These are phyloP conservation scores for Aspergillus biplanus DNA, from an alignment of 495 filamentous ascomycete species.

Conservation along the genomic window DNA sequence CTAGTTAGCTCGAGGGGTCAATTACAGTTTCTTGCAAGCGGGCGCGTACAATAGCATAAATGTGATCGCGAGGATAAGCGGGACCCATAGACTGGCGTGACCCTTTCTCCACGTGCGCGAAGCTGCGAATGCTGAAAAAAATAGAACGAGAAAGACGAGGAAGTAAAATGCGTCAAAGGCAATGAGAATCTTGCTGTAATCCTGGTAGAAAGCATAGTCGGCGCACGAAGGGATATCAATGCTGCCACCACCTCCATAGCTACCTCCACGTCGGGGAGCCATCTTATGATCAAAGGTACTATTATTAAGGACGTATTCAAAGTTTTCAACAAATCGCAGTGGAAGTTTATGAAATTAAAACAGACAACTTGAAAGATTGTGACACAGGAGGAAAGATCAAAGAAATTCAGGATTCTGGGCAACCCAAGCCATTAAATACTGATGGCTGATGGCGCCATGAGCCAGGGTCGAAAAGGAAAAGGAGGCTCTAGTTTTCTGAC, in stretches of 20 bases:
- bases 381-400: too few species aligned
- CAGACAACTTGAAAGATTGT: neutral
- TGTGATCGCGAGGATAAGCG: neutral
- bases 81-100: neutral
- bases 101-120: neutral
- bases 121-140: neutral
- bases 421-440: too few species aligned
- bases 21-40: neutral
- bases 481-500: too few species aligned
- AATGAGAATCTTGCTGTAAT: neutral
- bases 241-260: neutral
- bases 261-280: neutral
- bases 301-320: neutral
- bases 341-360: neutral
- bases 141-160: neutral
- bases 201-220: neutral
- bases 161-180: neutral
- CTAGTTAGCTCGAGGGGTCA: neutral
- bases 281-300: neutral
- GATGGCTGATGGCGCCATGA: too few species aligned
- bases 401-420: too few species aligned
- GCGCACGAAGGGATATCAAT: neutral
- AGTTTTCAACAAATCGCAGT: neutral
- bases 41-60: neutral
- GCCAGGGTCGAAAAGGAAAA: too few species aligned